Conservation (phyloP, 1,139 yeast genomes). For the Suhomyces kunorum region DNA sequence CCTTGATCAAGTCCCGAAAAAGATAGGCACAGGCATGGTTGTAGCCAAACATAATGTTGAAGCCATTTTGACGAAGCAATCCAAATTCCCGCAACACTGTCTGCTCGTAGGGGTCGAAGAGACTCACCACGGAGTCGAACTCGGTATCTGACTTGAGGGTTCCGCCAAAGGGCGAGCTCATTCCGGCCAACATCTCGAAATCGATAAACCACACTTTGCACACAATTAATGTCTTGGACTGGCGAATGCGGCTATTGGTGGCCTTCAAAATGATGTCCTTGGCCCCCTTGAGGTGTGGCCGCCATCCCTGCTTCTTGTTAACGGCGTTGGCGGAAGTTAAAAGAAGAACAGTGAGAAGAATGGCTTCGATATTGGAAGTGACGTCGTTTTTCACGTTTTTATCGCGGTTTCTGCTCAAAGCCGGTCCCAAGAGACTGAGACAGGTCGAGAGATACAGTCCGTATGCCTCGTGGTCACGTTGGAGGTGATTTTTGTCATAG, state of each 20-base stretch:
- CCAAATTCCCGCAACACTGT: conserved; percentile 40
- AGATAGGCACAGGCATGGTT: conserved; percentile 52
- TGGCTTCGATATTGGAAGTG: conserved; percentile 60
- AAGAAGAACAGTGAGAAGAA: conserved; percentile 64
- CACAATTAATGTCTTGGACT: conserved; percentile 50
- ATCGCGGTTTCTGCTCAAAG: conserved; percentile 30
- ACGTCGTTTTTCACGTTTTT: conserved; percentile 34
- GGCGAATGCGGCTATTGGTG: conserved; percentile 28
- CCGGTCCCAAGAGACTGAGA: conserved; percentile 54
- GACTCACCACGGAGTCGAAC: conserved; percentile 49
- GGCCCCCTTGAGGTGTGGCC: conserved; percentile 76
- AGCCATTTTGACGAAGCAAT: conserved; percentile 48
- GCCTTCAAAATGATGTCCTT: conserved; percentile 61
- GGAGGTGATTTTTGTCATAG: conserved; percentile 41
- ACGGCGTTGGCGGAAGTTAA: conserved; percentile 73
- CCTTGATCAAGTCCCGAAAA: conserved; percentile 57
- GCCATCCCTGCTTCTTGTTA: conserved; percentile 64
- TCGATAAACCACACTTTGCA: conserved; percentile 72
- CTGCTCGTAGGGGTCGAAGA: conserved; percentile 48
- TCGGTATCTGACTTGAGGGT: conserved; percentile 56
- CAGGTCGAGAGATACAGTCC: conserved; percentile 65
- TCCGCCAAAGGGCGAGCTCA: conserved; percentile 67
- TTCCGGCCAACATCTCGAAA: conserved; percentile 68
- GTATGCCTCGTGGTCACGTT: conserved; percentile 64
- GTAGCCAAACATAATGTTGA: conserved; percentile 63